phyloP scores from a whole-genome alignment of 129 eudicot species.

The Flaveria ramosissima region DNA sequence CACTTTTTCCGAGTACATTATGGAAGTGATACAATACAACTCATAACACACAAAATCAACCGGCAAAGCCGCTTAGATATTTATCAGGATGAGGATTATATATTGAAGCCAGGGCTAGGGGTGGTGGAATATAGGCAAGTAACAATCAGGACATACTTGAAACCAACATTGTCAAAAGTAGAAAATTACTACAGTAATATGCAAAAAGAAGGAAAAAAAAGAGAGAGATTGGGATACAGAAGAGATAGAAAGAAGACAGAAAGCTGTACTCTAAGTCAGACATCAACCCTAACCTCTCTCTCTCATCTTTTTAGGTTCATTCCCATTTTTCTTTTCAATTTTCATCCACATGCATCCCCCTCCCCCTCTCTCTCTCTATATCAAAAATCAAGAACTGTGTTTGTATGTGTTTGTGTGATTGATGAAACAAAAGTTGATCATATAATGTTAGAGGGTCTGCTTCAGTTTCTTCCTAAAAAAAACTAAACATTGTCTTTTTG shows the following conservation, averaged over 20 bases:
- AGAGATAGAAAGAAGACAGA: constrained; percentile 64
- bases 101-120: too few relatives aligned
- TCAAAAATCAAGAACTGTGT: constrained; percentile 17
- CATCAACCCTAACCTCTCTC: constrained; percentile 34
- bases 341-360: constrained; percentile 42
- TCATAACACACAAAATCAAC: too few relatives aligned
- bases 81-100: too few relatives aligned
- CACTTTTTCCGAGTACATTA: too few relatives aligned
- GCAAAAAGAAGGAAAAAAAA: constrained; percentile 18
- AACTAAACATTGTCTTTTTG: constrained; percentile 60
- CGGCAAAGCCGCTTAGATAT: too few relatives aligned
- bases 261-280: constrained; percentile 32
- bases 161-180: constrained; percentile 31
- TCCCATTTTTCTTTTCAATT: constrained; percentile 25
- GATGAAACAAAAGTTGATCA: constrained; percentile 15
- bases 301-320: constrained; percentile 24
- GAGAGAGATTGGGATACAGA: constrained; percentile 51
- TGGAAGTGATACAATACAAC: too few relatives aligned
- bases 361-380: constrained; percentile 21
- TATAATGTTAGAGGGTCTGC: constrained; percentile 19
- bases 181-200: constrained; percentile 36
- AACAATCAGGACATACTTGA: not conserved
- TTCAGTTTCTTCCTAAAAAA: constrained; percentile 25
- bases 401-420: constrained; percentile 19
- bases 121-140: too few relatives aligned